Conservation (phyloP, 225 moss, liverwort and hornwort species). For the Sphagnum tenellum region DNA sequence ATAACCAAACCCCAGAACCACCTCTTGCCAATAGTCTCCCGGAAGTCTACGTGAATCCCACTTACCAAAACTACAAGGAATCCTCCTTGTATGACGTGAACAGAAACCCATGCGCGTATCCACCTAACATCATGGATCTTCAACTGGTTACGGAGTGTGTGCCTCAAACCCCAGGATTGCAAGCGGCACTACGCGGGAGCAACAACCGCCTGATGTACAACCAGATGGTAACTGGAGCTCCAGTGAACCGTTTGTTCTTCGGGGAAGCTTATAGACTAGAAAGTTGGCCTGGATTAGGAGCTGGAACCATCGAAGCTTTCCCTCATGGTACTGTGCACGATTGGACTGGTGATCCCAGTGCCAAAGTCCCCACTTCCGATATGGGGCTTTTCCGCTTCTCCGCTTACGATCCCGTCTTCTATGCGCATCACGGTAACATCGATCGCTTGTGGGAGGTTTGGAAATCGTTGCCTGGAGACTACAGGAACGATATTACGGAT, state of each 20-base stretch:
- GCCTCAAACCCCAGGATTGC: not conserved
- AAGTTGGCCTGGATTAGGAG: conserved; percentile 3
- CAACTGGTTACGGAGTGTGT: not conserved
- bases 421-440: conserved; percentile 17
- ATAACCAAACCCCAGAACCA: not conserved
- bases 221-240: conserved; percentile 18
- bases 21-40: conserved; percentile 1
- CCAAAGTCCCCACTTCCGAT: conserved; percentile 14
- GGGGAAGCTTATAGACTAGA: conserved; percentile 22
- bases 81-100: conserved; percentile 4
- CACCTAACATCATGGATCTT: conserved; percentile 8
- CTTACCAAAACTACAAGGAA: not conserved
- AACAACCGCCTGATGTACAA: conserved; percentile 22
- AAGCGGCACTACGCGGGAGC: not conserved
- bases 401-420: conserved; percentile 23
- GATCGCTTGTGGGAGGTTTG: conserved; percentile 26
- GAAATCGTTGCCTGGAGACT: conserved; percentile 5
- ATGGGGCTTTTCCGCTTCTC: conserved; percentile 33
- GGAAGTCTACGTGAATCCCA: not conserved
- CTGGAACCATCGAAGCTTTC: conserved; percentile 32
- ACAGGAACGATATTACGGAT: not conserved
- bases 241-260: conserved; percentile 23
- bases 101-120: conserved; percentile 1
- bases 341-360: conserved; percentile 31
- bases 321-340: conserved; percentile 48